Percentiles rank a stretch among this genome's conserved stretches.
These are phyloP conservation scores for Psidium guajava DNA, from an alignment of 345 rosid genomes.

Conservation along the genomic window DNA sequence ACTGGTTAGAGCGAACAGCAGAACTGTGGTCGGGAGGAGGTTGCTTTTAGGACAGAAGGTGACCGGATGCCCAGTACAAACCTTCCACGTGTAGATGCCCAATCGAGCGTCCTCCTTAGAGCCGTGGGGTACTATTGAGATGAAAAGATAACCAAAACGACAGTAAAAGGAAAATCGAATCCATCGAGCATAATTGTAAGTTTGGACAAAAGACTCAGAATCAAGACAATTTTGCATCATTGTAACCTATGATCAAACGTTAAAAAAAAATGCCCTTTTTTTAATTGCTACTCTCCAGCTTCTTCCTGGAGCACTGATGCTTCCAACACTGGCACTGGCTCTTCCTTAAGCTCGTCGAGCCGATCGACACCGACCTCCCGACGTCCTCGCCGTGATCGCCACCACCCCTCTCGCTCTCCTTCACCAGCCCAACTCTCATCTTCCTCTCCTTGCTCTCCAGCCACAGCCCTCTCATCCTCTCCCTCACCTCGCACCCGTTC, in stretches of 20 bases:
- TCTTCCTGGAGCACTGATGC: conserved; percentile 27
- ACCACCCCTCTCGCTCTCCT: neutral
- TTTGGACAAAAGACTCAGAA: neutral
- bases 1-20: neutral
- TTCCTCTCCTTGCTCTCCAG: neutral
- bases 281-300: conserved; percentile 3
- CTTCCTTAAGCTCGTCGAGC: neutral
- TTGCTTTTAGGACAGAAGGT: neutral
- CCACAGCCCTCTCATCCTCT: conserved; percentile 16
- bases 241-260: neutral
- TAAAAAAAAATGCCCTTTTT: neutral
- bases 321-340: conserved; percentile 18
- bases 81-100: neutral
- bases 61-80: neutral
- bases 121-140: no score
- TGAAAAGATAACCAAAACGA: neutral
- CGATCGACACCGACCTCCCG: neutral
- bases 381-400: neutral
- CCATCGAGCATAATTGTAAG: neutral
- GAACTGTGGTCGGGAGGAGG: neutral
- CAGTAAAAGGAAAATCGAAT: neutral
- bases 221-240: neutral
- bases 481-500: conserved; percentile 3
- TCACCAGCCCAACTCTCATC: neutral
- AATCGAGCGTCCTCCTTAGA: neutral